Base-by-base conservation (phyloP, 306 rosid species). In the Fragaria ananassa region DNA sequence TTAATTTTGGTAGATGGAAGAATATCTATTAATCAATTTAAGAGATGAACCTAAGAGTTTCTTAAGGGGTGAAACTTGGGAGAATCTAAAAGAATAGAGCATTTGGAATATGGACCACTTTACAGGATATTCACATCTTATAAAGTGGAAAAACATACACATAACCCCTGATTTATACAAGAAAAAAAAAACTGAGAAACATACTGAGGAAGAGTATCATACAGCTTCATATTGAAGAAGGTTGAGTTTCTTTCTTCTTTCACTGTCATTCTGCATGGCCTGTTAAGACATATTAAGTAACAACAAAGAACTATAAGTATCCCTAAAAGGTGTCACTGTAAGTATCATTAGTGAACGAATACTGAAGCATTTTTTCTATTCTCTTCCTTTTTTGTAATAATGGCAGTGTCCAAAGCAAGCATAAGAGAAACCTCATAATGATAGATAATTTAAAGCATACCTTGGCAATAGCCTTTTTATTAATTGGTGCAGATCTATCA, bases 201-300 rank as follows among this genome's bases (percentile, higher is more conserved):
- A 82, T 75, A 79, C 62, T 72, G 81, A 85, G 92, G 76, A 82
- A 77, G 79, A 81, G 86, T 70, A 85, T 82, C 96, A 80, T 93
- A 93, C 98, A 86, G 93, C 95, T 90, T 93, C 96, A 74, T 93
- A 93, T 81, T 85, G n/a, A 76, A 93, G 98, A 83, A 86, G 82
- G 88, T 87, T 88, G 57, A 93, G 87, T 84, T 86, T 90, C 96
- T 81, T 93, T 82, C 89, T 83, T 81, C 90, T 85, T 76, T 85
- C 93, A 21, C 96, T 87, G 80, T 86, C 88, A 80, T 91, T 93
- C 71, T 77, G 84, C 78, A 83, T 74, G 74, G 71, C 87, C 98
- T 93, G 81, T 68, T 82, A 71, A 63, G 61, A 60, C 60, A 78
- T 50, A 79, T 41, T 41, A 75, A 56, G 53, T 50, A 47, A 46